Conservation (phyloP, 2,329 filamentous ascomycete genomes). For the Calonectria leucothoes region DNA sequence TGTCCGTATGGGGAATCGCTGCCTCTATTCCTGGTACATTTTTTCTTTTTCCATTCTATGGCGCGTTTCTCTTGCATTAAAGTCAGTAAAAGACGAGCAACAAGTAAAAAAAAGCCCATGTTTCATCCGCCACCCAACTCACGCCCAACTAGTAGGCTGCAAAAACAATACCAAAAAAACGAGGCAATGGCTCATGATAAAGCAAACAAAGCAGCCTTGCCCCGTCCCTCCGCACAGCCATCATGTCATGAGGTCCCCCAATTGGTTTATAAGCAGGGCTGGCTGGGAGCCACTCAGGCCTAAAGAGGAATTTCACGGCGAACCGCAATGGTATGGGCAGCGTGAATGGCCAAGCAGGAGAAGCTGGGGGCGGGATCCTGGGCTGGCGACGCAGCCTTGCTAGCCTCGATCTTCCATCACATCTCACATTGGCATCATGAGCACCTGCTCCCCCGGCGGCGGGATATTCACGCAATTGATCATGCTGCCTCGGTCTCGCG, state of each 20-base stretch:
- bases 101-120: not conserved
- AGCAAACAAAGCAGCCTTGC: constrained; percentile 3
- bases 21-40: not conserved
- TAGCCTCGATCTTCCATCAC: constrained; percentile 21
- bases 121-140: not conserved
- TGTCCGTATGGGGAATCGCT: not conserved
- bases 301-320: constrained; percentile 17
- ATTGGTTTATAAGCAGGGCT: not conserved
- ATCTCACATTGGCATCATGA: constrained; percentile 10
- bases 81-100: not conserved
- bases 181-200: not conserved
- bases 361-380: constrained; percentile 19
- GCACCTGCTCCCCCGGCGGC: not conserved
- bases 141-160: not conserved
- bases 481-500: not conserved
- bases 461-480: constrained; percentile 15
- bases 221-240: not conserved
- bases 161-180: too few species aligned
- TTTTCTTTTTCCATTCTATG: not conserved
- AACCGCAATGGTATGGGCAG: not conserved
- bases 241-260: not conserved
- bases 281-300: not conserved
- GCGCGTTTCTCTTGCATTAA: not conserved
- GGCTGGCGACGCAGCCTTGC: constrained; percentile 12
- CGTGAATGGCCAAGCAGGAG: not conserved